Evolutionary conservation across 2,329 filamentous ascomycete species (phyloP).

Genomic region (Colletotrichum brevisporum): DNA sequence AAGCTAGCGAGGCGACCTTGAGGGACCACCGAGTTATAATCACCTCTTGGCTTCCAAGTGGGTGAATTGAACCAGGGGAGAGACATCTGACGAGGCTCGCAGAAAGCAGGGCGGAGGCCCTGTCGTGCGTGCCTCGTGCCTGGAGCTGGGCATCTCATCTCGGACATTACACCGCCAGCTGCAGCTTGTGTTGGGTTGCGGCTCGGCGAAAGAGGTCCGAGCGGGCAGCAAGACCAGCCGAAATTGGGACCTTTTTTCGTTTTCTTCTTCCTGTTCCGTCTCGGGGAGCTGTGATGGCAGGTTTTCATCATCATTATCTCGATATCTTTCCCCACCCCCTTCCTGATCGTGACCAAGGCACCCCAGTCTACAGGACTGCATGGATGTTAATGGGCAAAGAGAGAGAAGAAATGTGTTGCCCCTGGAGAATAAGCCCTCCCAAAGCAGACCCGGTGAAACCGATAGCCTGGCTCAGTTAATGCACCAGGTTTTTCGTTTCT

Average conservation of each 20-base stretch:
- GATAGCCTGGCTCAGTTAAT: constrained; percentile 26
- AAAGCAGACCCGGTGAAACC: constrained; percentile 22
- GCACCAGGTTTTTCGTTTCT: neutral
- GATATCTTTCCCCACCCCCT: neutral
- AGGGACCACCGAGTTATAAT: too few relatives aligned
- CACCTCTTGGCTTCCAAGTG: too few relatives aligned
- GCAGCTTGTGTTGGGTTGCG: too few relatives aligned
- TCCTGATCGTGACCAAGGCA: neutral
- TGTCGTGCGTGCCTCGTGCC: too few relatives aligned
- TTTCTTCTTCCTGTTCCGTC: neutral
- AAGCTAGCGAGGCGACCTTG: neutral
- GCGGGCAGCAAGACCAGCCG: too few relatives aligned
- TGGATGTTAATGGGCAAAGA: neutral
- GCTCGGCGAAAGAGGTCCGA: too few relatives aligned
- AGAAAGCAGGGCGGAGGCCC: too few relatives aligned
- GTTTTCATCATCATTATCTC: constrained; percentile 12
- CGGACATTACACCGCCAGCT: constrained; percentile 12
- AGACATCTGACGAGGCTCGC: too few relatives aligned
- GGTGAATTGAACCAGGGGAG: too few relatives aligned
- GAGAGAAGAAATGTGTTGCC: neutral
- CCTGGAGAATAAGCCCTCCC: neutral
- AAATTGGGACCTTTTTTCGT: neutral
- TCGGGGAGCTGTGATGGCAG: too few relatives aligned
- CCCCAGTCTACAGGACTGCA: neutral
- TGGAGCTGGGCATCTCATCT: neutral